phyloP scores from a whole-genome alignment of 768 basidiomycete genomes.

The Pisolithus albus region DNA sequence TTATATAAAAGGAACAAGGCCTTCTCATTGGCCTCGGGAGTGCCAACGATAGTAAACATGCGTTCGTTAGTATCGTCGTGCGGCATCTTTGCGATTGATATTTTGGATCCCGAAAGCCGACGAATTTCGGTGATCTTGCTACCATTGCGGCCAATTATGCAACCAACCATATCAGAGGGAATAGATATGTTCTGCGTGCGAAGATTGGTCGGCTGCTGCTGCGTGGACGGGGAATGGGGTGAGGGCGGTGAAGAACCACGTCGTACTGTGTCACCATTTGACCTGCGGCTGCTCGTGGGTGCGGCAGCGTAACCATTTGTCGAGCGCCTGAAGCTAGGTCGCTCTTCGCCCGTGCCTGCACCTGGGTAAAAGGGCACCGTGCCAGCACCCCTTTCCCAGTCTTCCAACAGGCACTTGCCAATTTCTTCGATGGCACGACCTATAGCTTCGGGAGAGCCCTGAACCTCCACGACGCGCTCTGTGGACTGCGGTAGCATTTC shows the following conservation, averaged over 20 bases:
- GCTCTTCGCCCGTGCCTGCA: constrained; percentile 57
- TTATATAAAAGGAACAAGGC: constrained; percentile 96
- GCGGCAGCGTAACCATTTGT: constrained; percentile 45
- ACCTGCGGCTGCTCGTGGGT: constrained; percentile 49
- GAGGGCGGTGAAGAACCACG: constrained; percentile 37
- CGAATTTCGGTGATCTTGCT: constrained; percentile 99
- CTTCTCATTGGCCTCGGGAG: constrained; percentile 95
- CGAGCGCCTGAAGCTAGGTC: constrained; percentile 43
- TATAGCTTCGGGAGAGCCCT: constrained; percentile 89
- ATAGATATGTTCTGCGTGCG: constrained; percentile 99
- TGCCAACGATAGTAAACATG: constrained; percentile 99
- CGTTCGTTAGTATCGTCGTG: constrained; percentile 99
- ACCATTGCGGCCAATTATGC: constrained; percentile 92
- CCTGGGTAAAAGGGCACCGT: constrained; percentile 97
- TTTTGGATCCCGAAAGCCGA: constrained; percentile 94
- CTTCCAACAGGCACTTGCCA: constrained; percentile 89
- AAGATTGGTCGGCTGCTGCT: constrained; percentile 68
- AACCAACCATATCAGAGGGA: constrained; percentile 98
- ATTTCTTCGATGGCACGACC: constrained; percentile 93
- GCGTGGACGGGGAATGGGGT: constrained; percentile 39
- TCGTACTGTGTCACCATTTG: constrained; percentile 50
- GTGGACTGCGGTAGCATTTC: constrained; percentile 99
- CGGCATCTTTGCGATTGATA: constrained; percentile 98
- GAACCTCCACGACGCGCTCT: constrained; percentile 97
- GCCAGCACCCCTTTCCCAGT: constrained; percentile 91